Conservation (phyloP, 176 grass and related monocot genomes). For the Cocos nucifera region DNA sequence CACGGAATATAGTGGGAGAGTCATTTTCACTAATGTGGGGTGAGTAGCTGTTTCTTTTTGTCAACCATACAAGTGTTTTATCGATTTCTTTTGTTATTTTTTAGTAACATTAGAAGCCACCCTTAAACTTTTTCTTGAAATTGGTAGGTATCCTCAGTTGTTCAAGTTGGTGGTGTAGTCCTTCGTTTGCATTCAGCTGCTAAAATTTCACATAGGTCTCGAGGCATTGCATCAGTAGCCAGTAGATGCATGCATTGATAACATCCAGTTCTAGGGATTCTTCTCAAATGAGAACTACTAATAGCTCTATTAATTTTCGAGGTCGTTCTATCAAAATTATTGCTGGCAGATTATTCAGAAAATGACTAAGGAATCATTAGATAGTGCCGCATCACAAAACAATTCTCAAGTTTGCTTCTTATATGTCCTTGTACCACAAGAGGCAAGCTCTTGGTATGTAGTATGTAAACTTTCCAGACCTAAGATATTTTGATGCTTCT, state of each 20-base stretch:
- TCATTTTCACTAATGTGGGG: slow-evolving; percentile 75
- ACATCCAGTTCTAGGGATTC: slow-evolving; percentile 51
- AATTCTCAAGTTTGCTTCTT: slow-evolving; percentile 59
- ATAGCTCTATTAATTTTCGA: slow-evolving; percentile 48
- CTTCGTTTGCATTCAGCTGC: slow-evolving; percentile 69
- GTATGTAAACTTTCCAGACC: slow-evolving; percentile 31
- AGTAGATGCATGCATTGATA: slow-evolving; percentile 77
- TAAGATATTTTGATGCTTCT: too few relatives aligned
- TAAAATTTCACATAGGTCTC: slow-evolving; percentile 95
- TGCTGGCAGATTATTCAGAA: slow-evolving; percentile 50
- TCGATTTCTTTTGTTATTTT: too few relatives aligned
- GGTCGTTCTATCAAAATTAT: slow-evolving; percentile 39
- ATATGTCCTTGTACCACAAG: slow-evolving; percentile 82
- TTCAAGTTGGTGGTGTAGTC: slow-evolving; percentile 71
- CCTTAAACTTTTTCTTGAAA: slow-evolving; percentile 5
- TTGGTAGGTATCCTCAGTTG: slow-evolving; percentile 69
- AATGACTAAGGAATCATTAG: slow-evolving; percentile 81
- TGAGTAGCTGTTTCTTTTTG: slow-evolving; percentile 43
- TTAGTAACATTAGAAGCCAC: too few relatives aligned
- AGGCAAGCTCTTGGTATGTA: slow-evolving; percentile 54
- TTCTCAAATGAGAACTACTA: slow-evolving; percentile 25
- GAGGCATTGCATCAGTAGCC: slow-evolving; percentile 68
- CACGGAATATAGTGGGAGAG: slow-evolving; percentile 48
- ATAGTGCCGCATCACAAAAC: slow-evolving; percentile 26
- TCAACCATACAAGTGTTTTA: too few relatives aligned